Evolutionary conservation across 805 yeast genomes (phyloP), one percentile per base, ranked within the genome.

Genomic region (Saccharomyces jurei): DNA sequence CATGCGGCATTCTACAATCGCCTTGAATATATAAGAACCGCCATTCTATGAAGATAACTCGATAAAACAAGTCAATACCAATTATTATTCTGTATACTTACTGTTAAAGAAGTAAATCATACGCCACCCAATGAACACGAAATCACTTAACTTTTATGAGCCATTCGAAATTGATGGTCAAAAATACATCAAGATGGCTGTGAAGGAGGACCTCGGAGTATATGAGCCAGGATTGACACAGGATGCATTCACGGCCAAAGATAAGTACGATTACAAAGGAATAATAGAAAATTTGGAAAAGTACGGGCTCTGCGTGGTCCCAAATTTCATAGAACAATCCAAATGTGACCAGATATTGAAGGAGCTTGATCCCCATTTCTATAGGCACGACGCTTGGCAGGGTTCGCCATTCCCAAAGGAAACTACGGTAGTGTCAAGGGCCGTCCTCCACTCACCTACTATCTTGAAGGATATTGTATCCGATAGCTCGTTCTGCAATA

Each of bases 261-360:
- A 54, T 41, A 48, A 32, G 32, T 30, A 50, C 30, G 52, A 56
- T 41, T 31, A 51, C 36, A 41, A 49, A 1, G 48, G 28, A 28
- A 53, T 56, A 27, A 50, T 52, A 8, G 50, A 52, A 41, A 63
- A 62, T 32, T 48, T 66, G 26, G 61, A 65, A 53, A 60, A 52
- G 17, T 63, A 61, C 25, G 69, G 69, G 17, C 62, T 66, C 25
- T 62, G 67, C 46, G 49, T 65, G 14, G 61, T 65, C 31, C 56
- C 60, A 44, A 55, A 63, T 52, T 60, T 55, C 49, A 50, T 61
- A 31, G 49, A 53, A 21, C 21, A 41, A 9, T 56, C 53, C 9
- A 55, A 51, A 6, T 49, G 59, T 51, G 60, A 58, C 3, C 46
- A 58, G 31, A 57, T 64, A 46, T 54, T 53, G 27, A 51, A 54